Conservation (phyloP, 2,329 filamentous ascomycete species). For the Pseudogymnoascus sp. region DNA sequence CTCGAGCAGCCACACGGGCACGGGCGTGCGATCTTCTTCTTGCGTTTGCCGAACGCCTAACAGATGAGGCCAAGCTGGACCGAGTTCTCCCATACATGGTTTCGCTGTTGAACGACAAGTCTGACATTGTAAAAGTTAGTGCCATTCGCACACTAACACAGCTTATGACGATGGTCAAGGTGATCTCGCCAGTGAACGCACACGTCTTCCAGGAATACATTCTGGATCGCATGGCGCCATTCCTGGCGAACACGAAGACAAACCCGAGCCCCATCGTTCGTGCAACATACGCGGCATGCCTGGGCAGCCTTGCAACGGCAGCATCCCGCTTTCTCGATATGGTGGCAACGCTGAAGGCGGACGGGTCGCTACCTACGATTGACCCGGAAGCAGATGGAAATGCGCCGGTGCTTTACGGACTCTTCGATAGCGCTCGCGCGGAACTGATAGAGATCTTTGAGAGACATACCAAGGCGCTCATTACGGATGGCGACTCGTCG, state of each 20-base stretch:
- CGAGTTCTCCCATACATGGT: slow-evolving; percentile 86
- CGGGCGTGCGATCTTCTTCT: slow-evolving; percentile 86
- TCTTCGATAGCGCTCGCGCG: slow-evolving; percentile 79
- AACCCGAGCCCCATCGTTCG: slow-evolving; percentile 64
- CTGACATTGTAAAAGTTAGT: slow-evolving; percentile 76
- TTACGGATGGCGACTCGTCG: slow-evolving; percentile 77
- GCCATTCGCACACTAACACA: slow-evolving; percentile 83
- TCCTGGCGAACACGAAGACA: slow-evolving; percentile 43
- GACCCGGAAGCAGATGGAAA: slow-evolving; percentile 70
- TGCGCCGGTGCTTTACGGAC: slow-evolving; percentile 62
- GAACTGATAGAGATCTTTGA: slow-evolving; percentile 82
- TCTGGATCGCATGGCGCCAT: slow-evolving; percentile 53
- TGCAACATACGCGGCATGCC: slow-evolving; percentile 85
- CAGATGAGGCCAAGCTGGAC: slow-evolving; percentile 93
- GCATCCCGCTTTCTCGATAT: slow-evolving; percentile 82
- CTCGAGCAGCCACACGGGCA: slow-evolving; percentile 76
- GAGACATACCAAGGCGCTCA: slow-evolving; percentile 75
- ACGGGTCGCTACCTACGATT: slow-evolving; percentile 67
- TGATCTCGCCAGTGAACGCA: slow-evolving; percentile 72
- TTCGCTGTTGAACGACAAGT: slow-evolving; percentile 69
- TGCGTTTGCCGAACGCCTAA: slow-evolving; percentile 82
- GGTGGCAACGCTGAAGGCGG: slow-evolving; percentile 77
- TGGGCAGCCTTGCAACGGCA: slow-evolving; percentile 80
- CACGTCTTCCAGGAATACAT: slow-evolving; percentile 63
- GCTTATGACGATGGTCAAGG: slow-evolving; percentile 74